Percentiles rank a stretch among this genome's conserved stretches.
phyloP scores from a whole-genome alignment of 495 filamentous ascomycete species.

The Aspergillus coremiiformis region DNA sequence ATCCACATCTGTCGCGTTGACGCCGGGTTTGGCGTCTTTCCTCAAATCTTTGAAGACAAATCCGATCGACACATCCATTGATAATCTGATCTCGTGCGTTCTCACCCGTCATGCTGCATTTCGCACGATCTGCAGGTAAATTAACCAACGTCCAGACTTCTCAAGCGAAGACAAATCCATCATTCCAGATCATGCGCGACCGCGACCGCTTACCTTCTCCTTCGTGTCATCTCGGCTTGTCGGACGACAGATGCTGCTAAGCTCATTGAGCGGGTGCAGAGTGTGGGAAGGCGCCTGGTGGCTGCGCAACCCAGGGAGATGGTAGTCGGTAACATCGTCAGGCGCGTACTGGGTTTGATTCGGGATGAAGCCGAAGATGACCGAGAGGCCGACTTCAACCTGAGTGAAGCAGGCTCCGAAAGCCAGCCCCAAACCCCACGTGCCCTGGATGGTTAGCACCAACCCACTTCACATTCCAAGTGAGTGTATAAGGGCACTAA shows the following conservation, averaged over 20 bases:
- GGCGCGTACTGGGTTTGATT: constrained; percentile 82
- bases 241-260: constrained; percentile 62
- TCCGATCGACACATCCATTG: constrained; percentile 70
- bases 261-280: constrained; percentile 69
- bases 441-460: constrained; percentile 29
- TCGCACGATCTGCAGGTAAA: constrained; percentile 3
- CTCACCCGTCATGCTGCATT: not conserved
- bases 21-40: constrained; percentile 67
- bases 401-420: constrained; percentile 43
- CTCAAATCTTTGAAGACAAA: constrained; percentile 68
- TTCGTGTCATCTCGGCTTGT: constrained; percentile 66
- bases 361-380: constrained; percentile 84
- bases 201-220: constrained; percentile 81
- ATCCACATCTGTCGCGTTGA: constrained; percentile 37
- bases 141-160: constrained; percentile 47
- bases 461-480: not conserved
- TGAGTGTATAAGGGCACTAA: constrained; percentile 7
- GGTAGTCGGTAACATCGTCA: constrained; percentile 87
- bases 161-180: constrained; percentile 83
- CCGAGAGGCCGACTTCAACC: constrained; percentile 56
- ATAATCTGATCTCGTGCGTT: constrained; percentile 70
- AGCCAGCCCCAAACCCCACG: constrained; percentile 45
- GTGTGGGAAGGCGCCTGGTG: constrained; percentile 64
- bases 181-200: constrained; percentile 82
- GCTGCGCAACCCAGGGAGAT: constrained; percentile 81